phyloP scores from a whole-genome alignment of 805 yeast genomes.

The Isabelozyma gotoi region DNA sequence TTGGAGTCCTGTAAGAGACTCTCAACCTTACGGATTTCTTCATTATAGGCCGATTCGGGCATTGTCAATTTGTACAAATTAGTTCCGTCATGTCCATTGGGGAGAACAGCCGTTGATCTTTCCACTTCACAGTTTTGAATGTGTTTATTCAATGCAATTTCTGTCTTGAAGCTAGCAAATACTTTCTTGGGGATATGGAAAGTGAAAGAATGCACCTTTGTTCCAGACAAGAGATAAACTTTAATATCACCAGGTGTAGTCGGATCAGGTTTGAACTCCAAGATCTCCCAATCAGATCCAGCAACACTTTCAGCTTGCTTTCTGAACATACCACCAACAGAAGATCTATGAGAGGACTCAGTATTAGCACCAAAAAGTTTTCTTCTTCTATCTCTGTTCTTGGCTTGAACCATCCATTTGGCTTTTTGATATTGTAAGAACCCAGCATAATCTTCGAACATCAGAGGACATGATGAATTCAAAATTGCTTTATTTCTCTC shows the following conservation, averaged over 20 bases:
- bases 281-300: slow-evolving; percentile 79
- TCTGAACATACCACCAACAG: slow-evolving; percentile 68
- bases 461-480: slow-evolving; percentile 61
- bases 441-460: slow-evolving; percentile 62
- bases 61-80: slow-evolving; percentile 62
- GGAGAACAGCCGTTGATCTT: slow-evolving; percentile 60
- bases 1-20: slow-evolving; percentile 62
- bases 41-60: slow-evolving; percentile 62
- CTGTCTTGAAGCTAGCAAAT: slow-evolving; percentile 63
- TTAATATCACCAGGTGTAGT: slow-evolving; percentile 70
- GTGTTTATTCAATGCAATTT: slow-evolving; percentile 33
- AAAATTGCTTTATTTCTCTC: slow-evolving; percentile 49
- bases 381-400: slow-evolving; percentile 67
- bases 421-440: slow-evolving; percentile 76
- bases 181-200: slow-evolving; percentile 75
- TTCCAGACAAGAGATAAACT: slow-evolving; percentile 67
- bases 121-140: slow-evolving; percentile 57
- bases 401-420: slow-evolving; percentile 83
- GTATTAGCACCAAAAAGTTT: slow-evolving; percentile 73
- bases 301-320: slow-evolving; percentile 79
- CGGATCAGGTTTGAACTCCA: slow-evolving; percentile 63
- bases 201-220: slow-evolving; percentile 68
- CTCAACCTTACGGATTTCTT: slow-evolving; percentile 56
- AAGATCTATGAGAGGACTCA: slow-evolving; percentile 52
- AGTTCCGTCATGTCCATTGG: slow-evolving; percentile 60